phyloP scores from a whole-genome alignment of 371 early-diverging fungal genomes.

The Funneliformis caledonium region DNA sequence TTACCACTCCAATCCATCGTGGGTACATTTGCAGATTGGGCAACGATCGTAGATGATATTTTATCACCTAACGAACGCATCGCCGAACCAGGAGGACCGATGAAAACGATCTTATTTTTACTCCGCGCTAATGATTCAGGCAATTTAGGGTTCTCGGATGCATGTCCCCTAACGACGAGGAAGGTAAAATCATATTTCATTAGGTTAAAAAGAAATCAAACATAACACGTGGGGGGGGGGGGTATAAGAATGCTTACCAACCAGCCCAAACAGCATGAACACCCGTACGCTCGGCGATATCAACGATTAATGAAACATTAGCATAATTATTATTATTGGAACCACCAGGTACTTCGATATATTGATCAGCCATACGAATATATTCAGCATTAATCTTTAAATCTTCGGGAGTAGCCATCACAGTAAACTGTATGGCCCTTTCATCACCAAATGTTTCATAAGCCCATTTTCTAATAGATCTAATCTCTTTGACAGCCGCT shows the following conservation, averaged over 20 bases:
- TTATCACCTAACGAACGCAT: slow-evolving; percentile 99
- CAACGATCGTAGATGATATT: slow-evolving; percentile 97
- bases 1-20: slow-evolving; percentile 96
- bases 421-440: slow-evolving; percentile 94
- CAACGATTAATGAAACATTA: slow-evolving; percentile 97
- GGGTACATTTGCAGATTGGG: slow-evolving; percentile 95
- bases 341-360: slow-evolving; percentile 96
- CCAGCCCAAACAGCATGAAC: slow-evolving; percentile 78
- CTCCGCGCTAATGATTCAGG: slow-evolving; percentile 88
- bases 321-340: slow-evolving; percentile 97
- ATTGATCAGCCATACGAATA: slow-evolving; percentile 98
- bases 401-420: slow-evolving; percentile 99
- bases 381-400: slow-evolving; percentile 96
- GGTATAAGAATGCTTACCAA: slow-evolving; percentile 45
- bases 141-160: slow-evolving; percentile 97
- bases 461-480: slow-evolving; percentile 97
- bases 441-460: slow-evolving; percentile 98
- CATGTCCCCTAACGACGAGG: slow-evolving; percentile 93
- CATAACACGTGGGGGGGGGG: background rate
- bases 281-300: slow-evolving; percentile 94
- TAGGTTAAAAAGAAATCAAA: too few species aligned
- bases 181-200: background rate
- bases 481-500: slow-evolving; percentile 98
- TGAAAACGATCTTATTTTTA: slow-evolving; percentile 87
- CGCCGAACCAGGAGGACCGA: slow-evolving; percentile 98